Base-by-base conservation (phyloP, 2,329 filamentous ascomycete species). In the Elsinoe necatrix region DNA sequence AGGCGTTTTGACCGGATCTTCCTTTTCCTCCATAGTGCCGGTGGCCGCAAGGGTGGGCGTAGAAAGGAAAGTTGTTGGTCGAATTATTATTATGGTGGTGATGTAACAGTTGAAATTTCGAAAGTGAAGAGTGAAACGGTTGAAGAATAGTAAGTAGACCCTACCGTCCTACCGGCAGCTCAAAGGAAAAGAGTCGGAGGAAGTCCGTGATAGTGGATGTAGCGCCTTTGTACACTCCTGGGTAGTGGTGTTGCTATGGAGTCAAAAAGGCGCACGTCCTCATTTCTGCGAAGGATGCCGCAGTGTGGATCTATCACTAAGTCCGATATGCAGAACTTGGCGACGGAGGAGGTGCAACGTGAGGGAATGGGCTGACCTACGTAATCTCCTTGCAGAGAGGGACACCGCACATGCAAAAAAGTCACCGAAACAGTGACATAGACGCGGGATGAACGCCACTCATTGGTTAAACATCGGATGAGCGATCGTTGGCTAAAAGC, bases 371-470 rank as follows among this genome's bases (percentile, higher is more conserved):
- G 6, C 16, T 25, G 31, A 39, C 11, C 43, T 35, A 29, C 21
- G 25, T 37, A 52, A 39, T 52, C 48, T 52, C 31, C 31, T 7
- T 25, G 25, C 45, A 31, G 25, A n/a, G 25, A 50, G 23, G 45
- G 45, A 50, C 45, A 50, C 45, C 45, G 45, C 45, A 50, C 4
- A 7, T 16, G 45, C 45, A 50, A 37, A 52, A 52, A 52, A 52
- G 48, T 52, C 31, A 52, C 48, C 48, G 48, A 52, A 37, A 27
- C 20, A 34, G 12, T n/a, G 20, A 34, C 34, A 25, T 52, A n/a
- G 16, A 16, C 16, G 27, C 21, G 43, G 43, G 21, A 27, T 16
- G 43, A 29, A 48, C 43, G 9, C 23, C 18, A 31, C 23, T 37
- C 11, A 52, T 52, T 52, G 48, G 48, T 31, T 52, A 37, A 37